Evolutionary conservation across 2,329 filamentous ascomycete genomes (phyloP), one percentile per base, ranked within the genome.

Genomic region (Metarhizium rileyi): DNA sequence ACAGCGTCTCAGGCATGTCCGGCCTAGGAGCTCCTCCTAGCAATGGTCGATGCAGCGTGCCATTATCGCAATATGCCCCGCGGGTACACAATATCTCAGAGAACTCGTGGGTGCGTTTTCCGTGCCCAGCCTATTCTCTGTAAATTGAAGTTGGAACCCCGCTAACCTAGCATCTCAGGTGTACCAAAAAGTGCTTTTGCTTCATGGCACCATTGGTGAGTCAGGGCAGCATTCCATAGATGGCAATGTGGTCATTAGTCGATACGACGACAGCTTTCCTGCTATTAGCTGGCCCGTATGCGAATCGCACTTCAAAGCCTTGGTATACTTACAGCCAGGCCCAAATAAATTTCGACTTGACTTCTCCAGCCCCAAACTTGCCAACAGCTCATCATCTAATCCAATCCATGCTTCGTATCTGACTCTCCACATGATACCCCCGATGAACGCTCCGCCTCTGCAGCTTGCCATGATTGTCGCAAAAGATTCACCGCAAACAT

Each of bases 261-360:
- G 93, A 60, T 79, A 90, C 57, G 87, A 95, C 66, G 89, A 95
- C 64, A 81, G 73, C 53, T 95, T 96, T 63, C 90, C 91, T 6
- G 72, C 87, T 0, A 86, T 83, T 12, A 77, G 75, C 57, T 97
- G 91, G 90, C 91, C 90, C 1, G 91, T 96, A 10, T 84, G 76
- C 63, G 84, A 89, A 55, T 94, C 87, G 3, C 83, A 90, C 65
- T 97, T 96, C 76, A 97, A 97, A 70, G 86, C 86, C 5, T 74
- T 97, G 27, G 77, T 96, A 9, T 89, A 95, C 66, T 78, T 98
- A n/a, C 81, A 86, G 55, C 90, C 93, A 4, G 93, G 93, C 1
- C 87, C 88, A 49, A 98, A 98, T 67, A 83, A 81, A 57, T 69
- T 97, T 27, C 85, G 88, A 23, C 84, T 97, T 57, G 91, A 96